Evolutionary conservation across 345 rosid species (phyloP), one percentile per base, ranked within the genome.

Genomic region (Ricinus communis): DNA sequence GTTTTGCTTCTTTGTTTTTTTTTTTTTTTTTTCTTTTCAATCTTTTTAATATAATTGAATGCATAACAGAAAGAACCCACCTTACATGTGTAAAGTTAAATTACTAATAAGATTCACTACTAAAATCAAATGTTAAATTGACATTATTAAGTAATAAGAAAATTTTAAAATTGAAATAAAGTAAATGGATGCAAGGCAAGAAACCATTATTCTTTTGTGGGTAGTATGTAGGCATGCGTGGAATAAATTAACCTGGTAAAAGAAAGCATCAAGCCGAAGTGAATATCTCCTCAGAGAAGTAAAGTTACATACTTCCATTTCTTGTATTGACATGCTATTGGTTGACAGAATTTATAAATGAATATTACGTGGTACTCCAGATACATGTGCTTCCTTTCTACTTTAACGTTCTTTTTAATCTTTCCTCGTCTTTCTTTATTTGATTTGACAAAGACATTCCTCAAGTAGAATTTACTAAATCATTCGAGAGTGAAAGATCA

Each of bases 261-360:
- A 55, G 50, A 30, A 43, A 74, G 79, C 70, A 71, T 69, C 43
- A 18, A 53, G 52, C 28, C 16, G 31, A 58, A 74, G 71, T 51
- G 55, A 53, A 73, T 66, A 66, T 52, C 75, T 66, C 43, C 54
- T 69, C 66, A 67, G 50, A 21, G 62, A 70, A 70, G 75, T 62
- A 76, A 80, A 54, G 78, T 56, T 40, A 46, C 14, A 5, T 60
- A 27, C 74, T 51, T 33, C 13, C 63, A 1, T 68, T 25, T 53
- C 40, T 62, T 63, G 38, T 40, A 36, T 38, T 63, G 33, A 13
- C 67, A 43, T 41, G 53, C 47, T 57, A 5, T 33, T 49, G 36
- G 2, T 69, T 6, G 2, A 33, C 4, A 8, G 36, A 57, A 36
- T 40, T 62, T 18, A 0, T 16, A 22, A 36, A 61, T 61, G 57